Evolutionary conservation across 306 rosid species (phyloP).

Genomic region (Herpetospermum pedunculosum): DNA sequence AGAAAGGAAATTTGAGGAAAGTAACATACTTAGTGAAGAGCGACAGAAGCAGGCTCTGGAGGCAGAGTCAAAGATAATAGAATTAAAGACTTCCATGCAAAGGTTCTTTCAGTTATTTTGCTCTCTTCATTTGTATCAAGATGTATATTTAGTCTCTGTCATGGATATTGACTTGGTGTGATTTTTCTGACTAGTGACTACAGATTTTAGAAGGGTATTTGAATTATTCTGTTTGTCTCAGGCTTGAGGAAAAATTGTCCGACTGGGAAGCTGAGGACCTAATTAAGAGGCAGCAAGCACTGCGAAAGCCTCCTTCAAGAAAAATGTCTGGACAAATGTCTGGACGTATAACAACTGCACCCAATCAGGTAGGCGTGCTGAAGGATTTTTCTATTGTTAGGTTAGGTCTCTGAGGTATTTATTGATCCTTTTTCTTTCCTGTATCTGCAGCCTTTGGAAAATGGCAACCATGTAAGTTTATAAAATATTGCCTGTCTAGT

Average conservation of each 20-base stretch:
- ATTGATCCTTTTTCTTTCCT: conserved; percentile 24
- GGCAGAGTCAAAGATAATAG: conserved; percentile 73
- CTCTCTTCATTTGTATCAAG: conserved; percentile 9
- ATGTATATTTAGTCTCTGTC: conserved; percentile 4
- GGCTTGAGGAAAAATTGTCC: conserved; percentile 80
- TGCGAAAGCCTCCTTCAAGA: conserved; percentile 45
- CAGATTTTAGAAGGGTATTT: neutral
- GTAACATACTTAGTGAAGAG: conserved; percentile 53
- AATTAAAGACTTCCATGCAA: conserved; percentile 69
- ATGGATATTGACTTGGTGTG: neutral
- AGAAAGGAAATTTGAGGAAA: conserved; percentile 44
- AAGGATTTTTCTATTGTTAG: neutral
- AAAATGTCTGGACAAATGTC: conserved; percentile 56
- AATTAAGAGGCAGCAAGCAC: conserved; percentile 57
- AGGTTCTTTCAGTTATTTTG: conserved; percentile 34
- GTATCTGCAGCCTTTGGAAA: conserved; percentile 43
- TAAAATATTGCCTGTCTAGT: conserved; percentile 4
- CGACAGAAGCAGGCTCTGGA: conserved; percentile 64
- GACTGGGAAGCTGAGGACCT: conserved; percentile 82
- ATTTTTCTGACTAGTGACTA: neutral
- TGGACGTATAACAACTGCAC: conserved; percentile 23
- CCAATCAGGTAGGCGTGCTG: conserved; percentile 36
- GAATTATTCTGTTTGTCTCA: conserved; percentile 20
- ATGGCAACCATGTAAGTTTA: conserved; percentile 64
- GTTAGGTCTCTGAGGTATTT: conserved; percentile 13